These are phyloP conservation scores for Salpingoeca rosetta DNA, from an alignment of 78 protist genomes.

Conservation along the genomic window DNA sequence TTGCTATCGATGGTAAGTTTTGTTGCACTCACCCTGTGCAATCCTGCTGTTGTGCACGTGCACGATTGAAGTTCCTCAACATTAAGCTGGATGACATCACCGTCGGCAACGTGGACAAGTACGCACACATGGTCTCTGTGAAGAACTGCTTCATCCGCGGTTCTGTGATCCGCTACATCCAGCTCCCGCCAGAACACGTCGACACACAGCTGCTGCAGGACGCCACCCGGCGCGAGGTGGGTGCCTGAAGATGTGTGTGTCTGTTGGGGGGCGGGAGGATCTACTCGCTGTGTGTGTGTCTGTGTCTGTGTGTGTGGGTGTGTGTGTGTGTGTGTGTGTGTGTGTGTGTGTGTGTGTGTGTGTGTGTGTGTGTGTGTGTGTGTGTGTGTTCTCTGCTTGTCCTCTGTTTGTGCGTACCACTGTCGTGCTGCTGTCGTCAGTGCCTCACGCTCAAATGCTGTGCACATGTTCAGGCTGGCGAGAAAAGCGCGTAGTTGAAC, in stretches of 20 bases:
- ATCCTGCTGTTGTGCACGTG: slow-evolving; percentile 41
- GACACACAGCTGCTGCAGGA: slow-evolving; percentile 88
- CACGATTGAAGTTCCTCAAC: slow-evolving; percentile 76
- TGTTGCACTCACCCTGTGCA: background rate
- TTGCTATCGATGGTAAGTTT: background rate
- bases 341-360: too few species aligned
- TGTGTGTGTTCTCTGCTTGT: too few species aligned
- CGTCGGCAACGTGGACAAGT: slow-evolving; percentile 64
- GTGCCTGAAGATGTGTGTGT: background rate
- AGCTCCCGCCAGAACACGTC: slow-evolving; percentile 70
- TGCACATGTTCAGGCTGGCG: too few species aligned
- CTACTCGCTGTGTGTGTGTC: too few species aligned
- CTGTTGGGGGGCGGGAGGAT: too few species aligned
- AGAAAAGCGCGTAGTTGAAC: too few species aligned
- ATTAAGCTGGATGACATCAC: slow-evolving; percentile 63
- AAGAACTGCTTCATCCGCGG: slow-evolving; percentile 91
- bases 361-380: too few species aligned
- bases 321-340: too few species aligned
- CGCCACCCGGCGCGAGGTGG: slow-evolving; percentile 38
- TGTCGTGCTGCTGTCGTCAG: too few species aligned
- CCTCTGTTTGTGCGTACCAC: too few species aligned
- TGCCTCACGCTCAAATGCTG: too few species aligned
- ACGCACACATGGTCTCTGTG: slow-evolving; percentile 87
- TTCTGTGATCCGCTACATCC: slow-evolving; percentile 85
- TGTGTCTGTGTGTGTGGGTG: too few species aligned